Evolutionary conservation across 169 alveolate genomes (phyloP), one percentile per base, ranked within the genome.

Genomic region (Eimeria necatrix): DNA sequence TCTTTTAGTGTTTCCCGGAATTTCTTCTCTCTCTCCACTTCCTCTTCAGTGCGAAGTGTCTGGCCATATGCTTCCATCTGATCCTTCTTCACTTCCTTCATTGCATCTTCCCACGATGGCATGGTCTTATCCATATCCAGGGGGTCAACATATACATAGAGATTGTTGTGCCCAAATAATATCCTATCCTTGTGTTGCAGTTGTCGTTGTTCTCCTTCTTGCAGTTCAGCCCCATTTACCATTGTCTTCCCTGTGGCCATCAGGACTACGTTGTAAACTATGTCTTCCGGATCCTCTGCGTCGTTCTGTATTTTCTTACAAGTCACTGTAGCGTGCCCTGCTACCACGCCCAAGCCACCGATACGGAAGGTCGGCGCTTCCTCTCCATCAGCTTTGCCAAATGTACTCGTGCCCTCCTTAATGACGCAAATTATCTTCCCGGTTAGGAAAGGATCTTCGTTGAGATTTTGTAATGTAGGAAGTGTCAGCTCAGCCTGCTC

Each of bases 381-480:
- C 51, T 93, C 95, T 60, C 74, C 84, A 94, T 97, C 95, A 95
- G 96, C 86, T 98, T 96, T 46, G 98, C 99, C 41, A 96, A 98
- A 84, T 92, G 94, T 22, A 96, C 93, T 80, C 97, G 98, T 26
- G 90, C 97, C 94, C 93, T 84, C 48, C 68, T 84, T 60, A 96
- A 94, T 68, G 95, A 93, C 90, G 96, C 97, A 88, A 81, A 84
- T 71, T 48, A 94, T 90, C 76, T 94, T 94, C 71, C 98, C 98
- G 61, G 98, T 95, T 22, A 98, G 96, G 95, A 97, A 96, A 18
- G 98, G 98, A 96, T 98, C 99, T 96, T 98, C 99, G 95, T 98
- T 98, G 51, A 98, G 93, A 52, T 97, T 97, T 49, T 96, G 96
- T 78, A 98, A 91, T 91, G 97, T 86, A 18, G 98, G 98, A 26